A percentile compares a stretch with the other conserved stretches of the same genome.
phyloP scores from a whole-genome alignment of 352 stramenopile species.

The Phytophthora quininea region DNA sequence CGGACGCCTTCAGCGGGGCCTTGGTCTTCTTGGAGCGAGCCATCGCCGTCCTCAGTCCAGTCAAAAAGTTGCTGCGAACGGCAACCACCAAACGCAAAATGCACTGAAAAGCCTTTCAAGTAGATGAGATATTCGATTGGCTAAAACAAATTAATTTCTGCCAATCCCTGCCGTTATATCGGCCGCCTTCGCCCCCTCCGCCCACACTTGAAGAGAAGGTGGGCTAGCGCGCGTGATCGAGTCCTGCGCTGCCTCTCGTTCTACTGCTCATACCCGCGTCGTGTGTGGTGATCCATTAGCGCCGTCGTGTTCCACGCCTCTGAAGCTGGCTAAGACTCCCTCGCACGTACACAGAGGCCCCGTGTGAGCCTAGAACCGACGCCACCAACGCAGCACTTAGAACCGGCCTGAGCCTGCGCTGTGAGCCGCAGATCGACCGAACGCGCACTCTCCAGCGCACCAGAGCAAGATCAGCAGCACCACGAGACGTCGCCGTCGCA shows the following conservation, averaged over 20 bases:
- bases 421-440: constrained; percentile 12
- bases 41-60: constrained; percentile 28
- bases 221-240: constrained; percentile 22
- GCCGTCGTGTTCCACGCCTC: neutral
- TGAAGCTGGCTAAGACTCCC: constrained; percentile 17
- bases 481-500: constrained; percentile 28
- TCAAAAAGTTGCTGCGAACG: constrained; percentile 26
- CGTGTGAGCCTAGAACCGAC: constrained; percentile 15
- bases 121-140: too few relatives aligned
- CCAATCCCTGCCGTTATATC: neutral
- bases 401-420: neutral
- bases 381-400: constrained; percentile 3
- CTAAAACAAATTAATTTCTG: neutral
- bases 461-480: constrained; percentile 17
- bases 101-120: constrained; percentile 4
- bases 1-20: constrained; percentile 48
- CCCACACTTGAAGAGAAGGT: constrained; percentile 34
- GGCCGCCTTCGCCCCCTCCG: neutral
- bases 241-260: constrained; percentile 17
- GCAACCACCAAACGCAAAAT: constrained; percentile 38
- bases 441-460: constrained; percentile 12
- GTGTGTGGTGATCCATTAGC: neutral
- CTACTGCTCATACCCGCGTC: neutral
- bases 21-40: constrained; percentile 43
- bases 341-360: constrained; percentile 3